These are phyloP conservation scores for Aspergillus sp. DNA, from an alignment of 2,329 filamentous ascomycete genomes.

Conservation along the genomic window DNA sequence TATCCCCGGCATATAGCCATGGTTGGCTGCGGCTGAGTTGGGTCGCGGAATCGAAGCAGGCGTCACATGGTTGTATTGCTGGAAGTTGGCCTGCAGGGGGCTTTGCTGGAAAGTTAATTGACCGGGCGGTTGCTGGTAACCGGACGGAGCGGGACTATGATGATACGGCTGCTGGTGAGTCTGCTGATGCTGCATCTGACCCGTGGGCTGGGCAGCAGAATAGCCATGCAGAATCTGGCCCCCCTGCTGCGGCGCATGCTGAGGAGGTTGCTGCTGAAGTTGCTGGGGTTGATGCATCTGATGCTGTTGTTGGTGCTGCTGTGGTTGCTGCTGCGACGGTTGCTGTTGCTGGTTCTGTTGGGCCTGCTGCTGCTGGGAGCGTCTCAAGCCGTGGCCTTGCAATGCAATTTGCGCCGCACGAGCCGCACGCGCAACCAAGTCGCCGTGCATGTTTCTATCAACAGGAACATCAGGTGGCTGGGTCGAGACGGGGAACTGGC, in stretches of 20 bases:
- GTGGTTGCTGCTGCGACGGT: slow-evolving; percentile 34
- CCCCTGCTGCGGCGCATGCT: slow-evolving; percentile 30
- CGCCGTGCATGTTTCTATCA: slow-evolving; percentile 45
- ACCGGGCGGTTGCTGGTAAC: slow-evolving; percentile 36
- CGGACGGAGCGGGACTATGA: slow-evolving; percentile 39
- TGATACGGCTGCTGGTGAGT: slow-evolving; percentile 35
- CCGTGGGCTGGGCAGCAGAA: slow-evolving; percentile 34
- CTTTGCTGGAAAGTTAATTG: slow-evolving; percentile 44
- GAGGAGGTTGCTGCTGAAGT: slow-evolving; percentile 25
- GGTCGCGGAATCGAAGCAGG: slow-evolving; percentile 33
- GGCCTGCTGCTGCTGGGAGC: slow-evolving; percentile 38
- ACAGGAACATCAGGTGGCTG: slow-evolving; percentile 43
- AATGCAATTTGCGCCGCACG: slow-evolving; percentile 52
- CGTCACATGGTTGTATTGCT: slow-evolving; percentile 43
- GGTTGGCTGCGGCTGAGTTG: slow-evolving; percentile 40
- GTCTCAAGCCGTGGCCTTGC: slow-evolving; percentile 45
- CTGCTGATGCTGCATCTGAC: slow-evolving; percentile 27
- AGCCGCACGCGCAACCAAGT: slow-evolving; percentile 51
- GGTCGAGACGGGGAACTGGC: slow-evolving; percentile 44
- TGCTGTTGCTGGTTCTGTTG: slow-evolving; percentile 33
- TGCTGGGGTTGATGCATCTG: slow-evolving; percentile 23
- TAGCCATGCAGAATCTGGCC: slow-evolving; percentile 39
- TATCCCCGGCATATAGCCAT: slow-evolving; percentile 49
- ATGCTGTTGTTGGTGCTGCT: slow-evolving; percentile 26
- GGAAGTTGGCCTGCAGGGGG: slow-evolving; percentile 44